phyloP scores from a whole-genome alignment of 805 yeast species.

The Saturnispora diversa region DNA sequence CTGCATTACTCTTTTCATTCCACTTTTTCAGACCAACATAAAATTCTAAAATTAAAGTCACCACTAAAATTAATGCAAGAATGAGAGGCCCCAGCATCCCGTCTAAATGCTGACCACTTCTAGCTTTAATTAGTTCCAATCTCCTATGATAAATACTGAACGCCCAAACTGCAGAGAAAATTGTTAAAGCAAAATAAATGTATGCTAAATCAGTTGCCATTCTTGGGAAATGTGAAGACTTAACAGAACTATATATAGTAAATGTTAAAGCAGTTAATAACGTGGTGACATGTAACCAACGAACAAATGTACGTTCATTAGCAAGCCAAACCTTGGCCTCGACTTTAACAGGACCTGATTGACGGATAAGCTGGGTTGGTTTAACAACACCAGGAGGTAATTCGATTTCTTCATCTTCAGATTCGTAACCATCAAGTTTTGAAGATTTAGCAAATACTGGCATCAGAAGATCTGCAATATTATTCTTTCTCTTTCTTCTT shows the following conservation, averaged over 20 bases:
- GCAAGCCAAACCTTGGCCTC: slow-evolving; percentile 99
- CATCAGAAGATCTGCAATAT: slow-evolving; percentile 23
- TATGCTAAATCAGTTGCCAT: slow-evolving; percentile 69
- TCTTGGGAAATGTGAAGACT: slow-evolving; percentile 51
- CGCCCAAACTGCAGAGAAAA: slow-evolving; percentile 87
- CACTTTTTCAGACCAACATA: slow-evolving; percentile 47
- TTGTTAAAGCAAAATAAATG: slow-evolving; percentile 68
- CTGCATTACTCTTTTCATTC: slow-evolving; percentile 18
- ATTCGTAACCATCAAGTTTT: slow-evolving; percentile 41
- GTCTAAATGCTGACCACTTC: slow-evolving; percentile 84
- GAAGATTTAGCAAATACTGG: slow-evolving; percentile 28
- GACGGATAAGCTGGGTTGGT: slow-evolving; percentile 72
- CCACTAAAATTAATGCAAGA: slow-evolving; percentile 58
- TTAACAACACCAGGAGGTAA: slow-evolving; percentile 85
- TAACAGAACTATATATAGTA: slow-evolving; percentile 65
- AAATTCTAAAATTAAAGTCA: slow-evolving; percentile 66
- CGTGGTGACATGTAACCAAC: slow-evolving; percentile 89
- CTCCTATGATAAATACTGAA: slow-evolving; percentile 68
- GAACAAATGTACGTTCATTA: slow-evolving; percentile 91
- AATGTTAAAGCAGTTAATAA: slow-evolving; percentile 80
- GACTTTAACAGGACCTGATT: slow-evolving; percentile 85
- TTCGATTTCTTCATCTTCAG: slow-evolving; percentile 80
- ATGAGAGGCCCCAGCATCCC: slow-evolving; percentile 84
- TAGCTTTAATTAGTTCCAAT: slow-evolving; percentile 60
- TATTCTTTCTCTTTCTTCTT: slow-evolving; percentile 17